Conservation (phyloP, 2,329 filamentous ascomycete species). For the Alternaria viburni region DNA sequence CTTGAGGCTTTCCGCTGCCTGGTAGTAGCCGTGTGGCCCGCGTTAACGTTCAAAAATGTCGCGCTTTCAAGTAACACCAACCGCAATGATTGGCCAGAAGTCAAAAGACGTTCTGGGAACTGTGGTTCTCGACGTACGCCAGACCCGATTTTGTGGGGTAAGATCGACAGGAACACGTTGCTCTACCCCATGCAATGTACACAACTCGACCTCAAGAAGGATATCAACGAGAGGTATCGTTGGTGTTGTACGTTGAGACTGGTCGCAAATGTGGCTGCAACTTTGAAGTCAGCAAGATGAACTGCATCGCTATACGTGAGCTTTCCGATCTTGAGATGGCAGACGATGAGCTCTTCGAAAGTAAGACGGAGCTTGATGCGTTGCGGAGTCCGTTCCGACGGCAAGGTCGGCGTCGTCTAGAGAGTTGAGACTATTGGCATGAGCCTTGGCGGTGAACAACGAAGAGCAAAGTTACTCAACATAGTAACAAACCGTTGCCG, state of each 20-base stretch:
- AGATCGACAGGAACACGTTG: conserved; percentile 8
- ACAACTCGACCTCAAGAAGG: background rate
- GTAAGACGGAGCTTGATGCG: background rate
- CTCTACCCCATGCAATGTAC: background rate
- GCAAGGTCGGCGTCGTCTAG: background rate
- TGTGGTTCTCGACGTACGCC: background rate
- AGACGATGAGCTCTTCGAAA: background rate
- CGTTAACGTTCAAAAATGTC: background rate
- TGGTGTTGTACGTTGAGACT: background rate
- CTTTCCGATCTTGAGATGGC: background rate
- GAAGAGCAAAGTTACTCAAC: background rate
- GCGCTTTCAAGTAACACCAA: conserved; percentile 26
- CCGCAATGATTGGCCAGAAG: conserved; percentile 11
- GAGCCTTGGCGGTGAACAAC: background rate
- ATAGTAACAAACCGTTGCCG: conserved; percentile 14
- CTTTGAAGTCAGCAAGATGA: background rate
- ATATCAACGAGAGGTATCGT: background rate
- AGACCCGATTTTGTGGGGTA: conserved; percentile 3
- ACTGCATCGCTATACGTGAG: background rate
- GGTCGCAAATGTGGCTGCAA: background rate
- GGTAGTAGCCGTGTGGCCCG: conserved; percentile 1
- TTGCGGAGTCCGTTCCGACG: conserved; percentile 4
- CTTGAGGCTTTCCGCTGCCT: background rate
- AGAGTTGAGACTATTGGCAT: conserved; percentile 7
- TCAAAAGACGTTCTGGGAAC: background rate